phyloP scores from a whole-genome alignment of 2,329 filamentous ascomycete species.

The Zymoseptoria tritici region DNA sequence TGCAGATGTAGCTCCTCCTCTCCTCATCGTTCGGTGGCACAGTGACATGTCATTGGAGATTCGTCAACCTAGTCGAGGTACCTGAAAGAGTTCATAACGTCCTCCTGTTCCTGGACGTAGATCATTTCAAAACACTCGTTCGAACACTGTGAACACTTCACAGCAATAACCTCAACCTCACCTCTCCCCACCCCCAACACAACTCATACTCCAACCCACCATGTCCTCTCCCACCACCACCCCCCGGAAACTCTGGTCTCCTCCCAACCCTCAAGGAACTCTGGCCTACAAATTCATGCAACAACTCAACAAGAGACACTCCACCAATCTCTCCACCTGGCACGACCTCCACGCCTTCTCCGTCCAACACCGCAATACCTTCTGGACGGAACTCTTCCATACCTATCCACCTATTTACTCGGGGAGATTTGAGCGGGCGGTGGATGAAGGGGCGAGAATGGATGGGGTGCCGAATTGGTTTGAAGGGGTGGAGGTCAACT shows the following conservation, averaged over 20 bases:
- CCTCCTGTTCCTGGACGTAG: too few relatives aligned
- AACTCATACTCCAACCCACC: too few relatives aligned
- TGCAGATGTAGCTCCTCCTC: too few relatives aligned
- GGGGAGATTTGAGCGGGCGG: constrained; percentile 45
- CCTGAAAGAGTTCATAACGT: too few relatives aligned
- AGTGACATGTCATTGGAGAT: too few relatives aligned
- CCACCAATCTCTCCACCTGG: constrained; percentile 57
- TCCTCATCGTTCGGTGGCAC: too few relatives aligned
- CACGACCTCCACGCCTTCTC: constrained; percentile 65
- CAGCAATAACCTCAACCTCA: too few relatives aligned
- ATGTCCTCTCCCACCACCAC: neutral
- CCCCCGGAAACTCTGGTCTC: constrained; percentile 43
- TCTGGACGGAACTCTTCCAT: constrained; percentile 60
- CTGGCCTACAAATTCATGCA: constrained; percentile 63
- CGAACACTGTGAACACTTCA: too few relatives aligned
- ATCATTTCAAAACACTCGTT: too few relatives aligned
- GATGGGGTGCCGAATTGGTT: constrained; percentile 72
- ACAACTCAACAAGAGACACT: constrained; percentile 51
- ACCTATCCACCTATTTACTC: constrained; percentile 55
- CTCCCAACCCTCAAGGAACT: constrained; percentile 38
- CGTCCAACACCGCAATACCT: constrained; percentile 52
- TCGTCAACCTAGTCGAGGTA: too few relatives aligned
- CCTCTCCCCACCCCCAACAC: too few relatives aligned
- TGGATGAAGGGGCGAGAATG: constrained; percentile 64
- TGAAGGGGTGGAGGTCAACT: constrained; percentile 64